Base-by-base conservation (phyloP, 371 early-diverging fungal genomes). In the Mucor piriformis region DNA sequence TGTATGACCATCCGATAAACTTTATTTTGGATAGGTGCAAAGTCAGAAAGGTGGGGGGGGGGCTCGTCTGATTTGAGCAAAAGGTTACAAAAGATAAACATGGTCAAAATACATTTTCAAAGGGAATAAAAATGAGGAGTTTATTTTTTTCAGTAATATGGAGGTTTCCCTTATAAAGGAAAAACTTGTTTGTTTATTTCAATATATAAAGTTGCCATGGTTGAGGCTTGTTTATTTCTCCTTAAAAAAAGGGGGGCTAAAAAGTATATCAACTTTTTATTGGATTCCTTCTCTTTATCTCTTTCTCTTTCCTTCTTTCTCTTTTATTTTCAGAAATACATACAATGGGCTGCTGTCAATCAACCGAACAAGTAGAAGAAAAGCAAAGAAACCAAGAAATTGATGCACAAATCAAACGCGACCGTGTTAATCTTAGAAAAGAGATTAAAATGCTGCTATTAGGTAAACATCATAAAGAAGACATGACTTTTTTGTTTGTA, bases 361-460 rank as follows among this genome's bases (percentile, higher is more conserved):
- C 92, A 67, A 82, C 84, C 61, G 95, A 95, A 61, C 90, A 92
- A 61, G 70, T 86, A 50, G 94, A 96, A 68, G 85, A 85, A 60
- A 89, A 87, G 67, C 84, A 83, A 53, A 82, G 83, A 43, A 95
- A 93, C 70, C 91, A 93, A 60, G 94, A 90, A 49, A 98, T 98
- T 61, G 95, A 96, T 50, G 84, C 83, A 61, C 91, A 92, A 65
- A 78, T 98, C 52, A 90, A 88, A 68, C 74, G 83, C 48, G 97
- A 96, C 58, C 83, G 89, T 49, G 69, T 85, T 47, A 84, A 81
- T 49, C 71, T 91, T 78, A 80, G 86, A 47, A 92, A 90, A 66
- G 96, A 96, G 76, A 89, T 96, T 64, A 98, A 98, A 85, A 91
- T 97, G 91, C 80, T 98, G 23, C 77, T 98, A 48, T 83, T 98